Base-by-base conservation (phyloP, 208 protist species). In the Vickermania ingenoplastis region DNA sequence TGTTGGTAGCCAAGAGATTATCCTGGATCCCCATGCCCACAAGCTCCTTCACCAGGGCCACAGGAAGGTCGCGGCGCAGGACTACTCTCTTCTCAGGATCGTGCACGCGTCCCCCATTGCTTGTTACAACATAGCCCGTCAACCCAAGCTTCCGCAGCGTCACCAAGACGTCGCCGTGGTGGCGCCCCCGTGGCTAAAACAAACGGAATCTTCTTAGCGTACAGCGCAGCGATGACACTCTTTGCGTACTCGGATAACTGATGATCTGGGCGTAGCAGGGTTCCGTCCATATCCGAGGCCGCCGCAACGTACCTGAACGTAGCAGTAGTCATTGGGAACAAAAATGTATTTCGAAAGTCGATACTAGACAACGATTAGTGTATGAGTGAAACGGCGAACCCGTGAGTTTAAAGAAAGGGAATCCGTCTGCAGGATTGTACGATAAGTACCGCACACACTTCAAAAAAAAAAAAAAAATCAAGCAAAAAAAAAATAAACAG, bases 221-320 rank as follows among this genome's bases (percentile, higher is more conserved):
- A 41, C 23, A 80, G 58, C 23, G 17, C 7, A 11, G 61, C 21
- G 22, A 86, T 36, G 2, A 77, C 62, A 0, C 61, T 48, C 1
- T 59, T 48, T 0, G 73, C 76, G 27, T 53, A 62, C 26, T 50
- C 1, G 2, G 73, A 61, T 29, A 81, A 54, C 31, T 25, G 57
- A 56, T 83, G 74, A 1, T 73, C 25, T 0, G 71, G 68, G 2
- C 28, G 58, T 17, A 87, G 63, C 22, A 83, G 29, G 11, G 76
- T 83, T 28, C 80, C 76, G 41, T 87, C 73, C 63, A 87, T 75
- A 65, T 87, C 73, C 2, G 70, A 72, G 26, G 64, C 69, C 21
- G 67, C 67, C 25, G 59, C 53, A 25, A 28, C 49, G 50, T 67
- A 77, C 1, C 59, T 57, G 21, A 53, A 25, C 26, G 21, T 2